phyloP scores from a whole-genome alignment of 164 flowering plant genomes.

The Kalanchoe fedtschenkoi region DNA sequence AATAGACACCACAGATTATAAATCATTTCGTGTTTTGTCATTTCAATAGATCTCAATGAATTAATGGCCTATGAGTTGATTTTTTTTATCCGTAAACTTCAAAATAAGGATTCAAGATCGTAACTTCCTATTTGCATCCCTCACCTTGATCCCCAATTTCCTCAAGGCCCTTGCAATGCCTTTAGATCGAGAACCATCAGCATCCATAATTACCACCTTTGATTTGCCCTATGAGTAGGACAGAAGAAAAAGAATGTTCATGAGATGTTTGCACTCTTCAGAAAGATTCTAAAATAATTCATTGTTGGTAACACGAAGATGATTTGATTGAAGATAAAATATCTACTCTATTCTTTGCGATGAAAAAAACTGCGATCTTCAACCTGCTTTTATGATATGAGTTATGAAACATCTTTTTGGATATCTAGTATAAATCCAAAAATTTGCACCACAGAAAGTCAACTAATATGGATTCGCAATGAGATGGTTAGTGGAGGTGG shows the following conservation, averaged over 20 bases:
- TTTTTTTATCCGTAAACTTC: background rate
- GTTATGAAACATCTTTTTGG: background rate
- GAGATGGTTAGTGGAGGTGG: background rate
- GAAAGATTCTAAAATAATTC: background rate
- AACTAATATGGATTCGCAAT: background rate
- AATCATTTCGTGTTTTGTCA: background rate
- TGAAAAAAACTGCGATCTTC: background rate
- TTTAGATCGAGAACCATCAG: slow-evolving; percentile 76
- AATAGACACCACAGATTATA: background rate
- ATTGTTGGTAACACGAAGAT: background rate
- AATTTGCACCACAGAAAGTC: background rate
- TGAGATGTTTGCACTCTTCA: background rate
- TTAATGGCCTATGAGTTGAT: background rate
- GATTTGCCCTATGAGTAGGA: slow-evolving; percentile 69
- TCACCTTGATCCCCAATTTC: slow-evolving; percentile 77
- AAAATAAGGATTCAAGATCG: background rate
- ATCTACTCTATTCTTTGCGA: background rate
- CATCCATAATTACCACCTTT: slow-evolving; percentile 83
- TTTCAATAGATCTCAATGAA: background rate
- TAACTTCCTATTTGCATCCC: slow-evolving; percentile 12
- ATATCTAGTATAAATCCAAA: background rate
- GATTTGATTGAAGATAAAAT: background rate
- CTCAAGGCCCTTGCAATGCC: slow-evolving; percentile 84
- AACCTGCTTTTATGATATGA: background rate
- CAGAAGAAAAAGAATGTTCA: slow-evolving; percentile 1